A percentile compares a stretch with the other conserved stretches of the same genome.
These are phyloP conservation scores for Thelephora aurantiotincta DNA, from an alignment of 768 basidiomycete genomes.

Conservation along the genomic window DNA sequence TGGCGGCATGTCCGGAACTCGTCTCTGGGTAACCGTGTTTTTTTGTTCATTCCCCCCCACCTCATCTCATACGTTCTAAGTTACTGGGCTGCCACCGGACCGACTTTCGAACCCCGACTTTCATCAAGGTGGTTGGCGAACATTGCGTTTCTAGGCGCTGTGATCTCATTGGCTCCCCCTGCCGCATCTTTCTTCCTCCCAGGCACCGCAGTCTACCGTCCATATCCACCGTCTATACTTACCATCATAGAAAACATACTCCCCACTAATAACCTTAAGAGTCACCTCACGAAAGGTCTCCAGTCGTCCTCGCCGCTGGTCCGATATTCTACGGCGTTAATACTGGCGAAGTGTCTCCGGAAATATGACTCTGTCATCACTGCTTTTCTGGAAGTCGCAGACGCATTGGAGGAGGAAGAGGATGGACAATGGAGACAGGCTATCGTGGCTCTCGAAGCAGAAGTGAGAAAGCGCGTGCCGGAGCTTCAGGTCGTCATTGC, in stretches of 20 bases:
- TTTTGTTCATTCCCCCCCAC: not conserved
- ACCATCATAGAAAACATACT: constrained; percentile 66
- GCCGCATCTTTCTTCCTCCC: constrained; percentile 43
- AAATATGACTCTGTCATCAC: constrained; percentile 51
- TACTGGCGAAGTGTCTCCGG: constrained; percentile 56
- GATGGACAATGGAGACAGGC: constrained; percentile 47
- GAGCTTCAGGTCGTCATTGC: constrained; percentile 80
- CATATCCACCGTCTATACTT: constrained; percentile 60
- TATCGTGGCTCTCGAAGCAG: constrained; percentile 39
- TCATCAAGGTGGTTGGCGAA: constrained; percentile 89
- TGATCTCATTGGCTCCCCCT: constrained; percentile 71
- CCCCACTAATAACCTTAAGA: constrained; percentile 50
- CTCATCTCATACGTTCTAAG: constrained; percentile 21
- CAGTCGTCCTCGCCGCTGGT: constrained; percentile 62
- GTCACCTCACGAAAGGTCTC: constrained; percentile 70
- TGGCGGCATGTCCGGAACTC: constrained; percentile 77
- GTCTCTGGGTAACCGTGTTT: constrained; percentile 46
- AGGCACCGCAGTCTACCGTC: constrained; percentile 35
- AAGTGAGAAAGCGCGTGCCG: constrained; percentile 63
- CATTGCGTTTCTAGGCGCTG: constrained; percentile 64
- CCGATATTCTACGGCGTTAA: constrained; percentile 73
- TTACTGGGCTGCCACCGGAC: constrained; percentile 53
- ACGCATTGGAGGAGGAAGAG: constrained; percentile 18
- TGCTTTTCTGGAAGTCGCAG: constrained; percentile 46
- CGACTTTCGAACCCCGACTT: constrained; percentile 75